A percentile compares a stretch with the other conserved stretches of the same genome.
Evolutionary conservation across 495 filamentous ascomycete species (phyloP).

Genomic region (Acidomyces sp.): DNA sequence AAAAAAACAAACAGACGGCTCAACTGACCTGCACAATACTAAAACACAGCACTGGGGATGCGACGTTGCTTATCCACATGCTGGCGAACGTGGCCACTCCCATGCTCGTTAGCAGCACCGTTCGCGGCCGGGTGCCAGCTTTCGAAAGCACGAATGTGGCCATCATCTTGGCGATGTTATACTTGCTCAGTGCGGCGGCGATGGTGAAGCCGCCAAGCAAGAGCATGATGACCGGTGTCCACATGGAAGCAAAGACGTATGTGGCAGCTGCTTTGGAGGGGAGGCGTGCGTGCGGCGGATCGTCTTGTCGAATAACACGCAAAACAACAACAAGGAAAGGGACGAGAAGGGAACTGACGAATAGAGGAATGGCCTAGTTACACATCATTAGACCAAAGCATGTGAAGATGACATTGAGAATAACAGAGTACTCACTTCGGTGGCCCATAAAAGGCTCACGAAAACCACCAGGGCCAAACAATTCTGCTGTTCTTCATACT

Average conservation of each 20-base stretch:
- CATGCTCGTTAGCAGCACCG: conserved; percentile 90
- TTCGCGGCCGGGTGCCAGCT: conserved; percentile 76
- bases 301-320: conserved; percentile 65
- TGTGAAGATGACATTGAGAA: not conserved
- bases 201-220: conserved; percentile 93
- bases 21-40: conserved; percentile 70
- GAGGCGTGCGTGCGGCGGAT: conserved; percentile 54
- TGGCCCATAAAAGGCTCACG: conserved; percentile 91
- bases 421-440: conserved; percentile 50
- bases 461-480: conserved; percentile 89
- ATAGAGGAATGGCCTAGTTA: conserved; percentile 87
- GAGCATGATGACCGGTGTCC: conserved; percentile 98
- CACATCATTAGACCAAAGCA: no score
- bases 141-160: conserved; percentile 95
- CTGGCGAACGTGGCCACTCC: conserved; percentile 94
- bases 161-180: conserved; percentile 92
- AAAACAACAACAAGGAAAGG: conserved; percentile 87
- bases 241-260: conserved; percentile 89
- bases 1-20: not conserved
- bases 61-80: conserved; percentile 99
- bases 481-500: conserved; percentile 80
- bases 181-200: conserved; percentile 89
- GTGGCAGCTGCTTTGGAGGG: conserved; percentile 59
- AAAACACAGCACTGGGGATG: conserved; percentile 94
- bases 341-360: conserved; percentile 87